Percentiles rank a stretch among this genome's conserved stretches.
phyloP scores from a whole-genome alignment of 176 grass and related monocot species.

The Eleusine coracana region DNA sequence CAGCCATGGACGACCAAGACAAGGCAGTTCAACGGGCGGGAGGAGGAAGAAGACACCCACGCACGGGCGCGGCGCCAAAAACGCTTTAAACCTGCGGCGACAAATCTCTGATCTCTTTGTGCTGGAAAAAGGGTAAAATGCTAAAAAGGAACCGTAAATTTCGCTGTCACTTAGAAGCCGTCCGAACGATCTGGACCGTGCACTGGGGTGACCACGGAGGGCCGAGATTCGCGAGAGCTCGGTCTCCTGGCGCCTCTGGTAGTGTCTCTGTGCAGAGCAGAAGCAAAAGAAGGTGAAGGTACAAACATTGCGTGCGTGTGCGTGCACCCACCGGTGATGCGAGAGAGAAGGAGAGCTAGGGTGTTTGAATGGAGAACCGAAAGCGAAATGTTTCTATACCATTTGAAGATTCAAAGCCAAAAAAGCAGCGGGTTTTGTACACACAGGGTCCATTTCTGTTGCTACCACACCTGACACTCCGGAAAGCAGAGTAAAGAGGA shows the following conservation, averaged over 20 bases:
- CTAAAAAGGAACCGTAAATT: not conserved
- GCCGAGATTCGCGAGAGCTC: not conserved
- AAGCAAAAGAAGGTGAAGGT: conserved; percentile 6
- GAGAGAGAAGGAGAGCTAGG: not conserved
- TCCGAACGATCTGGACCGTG: conserved; percentile 14
- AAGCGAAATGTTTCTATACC: conserved; percentile 52
- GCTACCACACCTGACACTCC: conserved; percentile 32
- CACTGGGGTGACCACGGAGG: not conserved
- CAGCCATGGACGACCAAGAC: not conserved
- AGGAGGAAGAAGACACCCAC: conserved; percentile 8
- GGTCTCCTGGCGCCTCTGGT: not conserved
- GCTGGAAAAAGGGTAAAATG: not conserved
- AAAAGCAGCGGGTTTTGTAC: conserved; percentile 46
- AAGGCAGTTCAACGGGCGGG: not conserved
- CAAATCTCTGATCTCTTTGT: conserved; percentile 41
- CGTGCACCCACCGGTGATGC: not conserved
- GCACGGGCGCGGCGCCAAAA: conserved; percentile 37
- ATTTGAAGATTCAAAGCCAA: conserved; percentile 42
- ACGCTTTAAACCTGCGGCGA: conserved; percentile 45
- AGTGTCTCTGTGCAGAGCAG: conserved; percentile 15
- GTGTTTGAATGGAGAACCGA: conserved; percentile 34
- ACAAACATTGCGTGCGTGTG: conserved; percentile 13
- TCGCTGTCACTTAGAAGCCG: conserved; percentile 5
- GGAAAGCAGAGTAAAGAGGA: conserved; percentile 36
- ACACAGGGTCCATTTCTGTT: conserved; percentile 34